Conservation (phyloP, 2,329 filamentous ascomycete species). For the Coniochaeta prunicola region DNA sequence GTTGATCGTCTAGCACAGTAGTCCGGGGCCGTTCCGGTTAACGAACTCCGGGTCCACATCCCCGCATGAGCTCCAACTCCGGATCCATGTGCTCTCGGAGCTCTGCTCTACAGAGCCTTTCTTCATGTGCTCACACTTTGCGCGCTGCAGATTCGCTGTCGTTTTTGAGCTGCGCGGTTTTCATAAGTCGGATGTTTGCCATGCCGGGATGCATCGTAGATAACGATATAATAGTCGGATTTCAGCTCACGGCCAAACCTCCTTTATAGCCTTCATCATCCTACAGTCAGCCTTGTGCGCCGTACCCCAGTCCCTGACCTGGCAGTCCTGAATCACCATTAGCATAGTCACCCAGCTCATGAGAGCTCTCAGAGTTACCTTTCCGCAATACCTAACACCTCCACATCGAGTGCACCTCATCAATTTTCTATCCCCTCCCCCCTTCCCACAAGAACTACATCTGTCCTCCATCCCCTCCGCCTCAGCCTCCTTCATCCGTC, state of each 20-base stretch:
- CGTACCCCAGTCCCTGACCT: conserved; percentile 32
- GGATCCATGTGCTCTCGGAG: background rate
- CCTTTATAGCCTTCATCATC: conserved; percentile 28
- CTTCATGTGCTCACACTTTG: background rate
- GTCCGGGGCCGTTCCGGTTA: background rate
- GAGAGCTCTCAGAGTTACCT: conserved; percentile 24
- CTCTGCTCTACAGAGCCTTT: too few species aligned
- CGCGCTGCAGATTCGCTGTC: background rate
- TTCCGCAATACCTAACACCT: conserved; percentile 36
- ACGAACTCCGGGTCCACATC: background rate
- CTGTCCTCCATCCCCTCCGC: conserved; percentile 14
- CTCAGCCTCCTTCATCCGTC: conserved; percentile 8
- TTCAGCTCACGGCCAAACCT: conserved; percentile 21
- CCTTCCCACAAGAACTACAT: conserved; percentile 20
- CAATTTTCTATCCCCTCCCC: conserved; percentile 17
- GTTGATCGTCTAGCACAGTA: background rate
- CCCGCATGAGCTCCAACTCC: background rate
- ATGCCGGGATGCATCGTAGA: background rate
- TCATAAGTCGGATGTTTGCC: background rate
- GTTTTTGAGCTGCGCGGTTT: background rate
- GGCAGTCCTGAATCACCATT: conserved; percentile 27
- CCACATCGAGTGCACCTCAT: conserved; percentile 36
- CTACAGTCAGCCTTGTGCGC: conserved; percentile 38
- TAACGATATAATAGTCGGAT: background rate
- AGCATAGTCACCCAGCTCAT: background rate